A percentile compares a stretch with the other conserved stretches of the same genome.
phyloP scores from a whole-genome alignment of 2,329 filamentous ascomycete species.

The Clathrospora elynae region DNA sequence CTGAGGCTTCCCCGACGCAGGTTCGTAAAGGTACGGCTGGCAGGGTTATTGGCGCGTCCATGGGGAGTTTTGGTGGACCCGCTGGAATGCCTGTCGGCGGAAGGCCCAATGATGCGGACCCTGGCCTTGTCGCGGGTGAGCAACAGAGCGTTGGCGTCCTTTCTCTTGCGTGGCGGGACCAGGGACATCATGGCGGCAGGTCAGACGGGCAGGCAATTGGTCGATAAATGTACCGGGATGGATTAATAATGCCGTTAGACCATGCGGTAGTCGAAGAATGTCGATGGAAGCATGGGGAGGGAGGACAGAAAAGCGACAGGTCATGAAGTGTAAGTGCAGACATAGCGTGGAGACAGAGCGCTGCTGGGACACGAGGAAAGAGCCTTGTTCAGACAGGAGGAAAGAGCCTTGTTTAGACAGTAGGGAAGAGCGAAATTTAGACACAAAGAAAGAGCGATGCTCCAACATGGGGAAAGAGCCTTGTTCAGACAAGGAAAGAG shows the following conservation, averaged over 20 bases:
- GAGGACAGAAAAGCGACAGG: too few relatives aligned
- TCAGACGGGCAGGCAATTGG: neutral
- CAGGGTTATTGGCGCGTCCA: constrained; percentile 23
- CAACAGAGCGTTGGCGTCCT: constrained; percentile 30
- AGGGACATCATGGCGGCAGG: constrained; percentile 39
- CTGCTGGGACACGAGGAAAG: too few relatives aligned
- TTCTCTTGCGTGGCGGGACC: constrained; percentile 39
- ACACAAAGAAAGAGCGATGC: too few relatives aligned
- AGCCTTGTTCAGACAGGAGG: too few relatives aligned
- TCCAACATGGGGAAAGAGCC: too few relatives aligned
- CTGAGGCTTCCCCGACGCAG: constrained; percentile 41
- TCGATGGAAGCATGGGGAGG: too few relatives aligned
- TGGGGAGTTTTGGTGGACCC: constrained; percentile 21
- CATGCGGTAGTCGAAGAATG: constrained; percentile 3
- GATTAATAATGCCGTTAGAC: constrained; percentile 11
- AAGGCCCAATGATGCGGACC: constrained; percentile 40
- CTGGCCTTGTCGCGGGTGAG: constrained; percentile 39
- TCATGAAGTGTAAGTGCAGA: neutral
- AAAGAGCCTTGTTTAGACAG: too few relatives aligned
- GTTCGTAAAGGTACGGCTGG: constrained; percentile 33
- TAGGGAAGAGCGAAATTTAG: too few relatives aligned
- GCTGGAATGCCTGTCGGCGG: constrained; percentile 15
- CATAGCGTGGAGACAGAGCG: too few relatives aligned
- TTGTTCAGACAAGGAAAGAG: too few relatives aligned
- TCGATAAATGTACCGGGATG: neutral